Evolutionary conservation across 108 stramenopile genomes (phyloP).

Genomic region (Nitzschia sp.): DNA sequence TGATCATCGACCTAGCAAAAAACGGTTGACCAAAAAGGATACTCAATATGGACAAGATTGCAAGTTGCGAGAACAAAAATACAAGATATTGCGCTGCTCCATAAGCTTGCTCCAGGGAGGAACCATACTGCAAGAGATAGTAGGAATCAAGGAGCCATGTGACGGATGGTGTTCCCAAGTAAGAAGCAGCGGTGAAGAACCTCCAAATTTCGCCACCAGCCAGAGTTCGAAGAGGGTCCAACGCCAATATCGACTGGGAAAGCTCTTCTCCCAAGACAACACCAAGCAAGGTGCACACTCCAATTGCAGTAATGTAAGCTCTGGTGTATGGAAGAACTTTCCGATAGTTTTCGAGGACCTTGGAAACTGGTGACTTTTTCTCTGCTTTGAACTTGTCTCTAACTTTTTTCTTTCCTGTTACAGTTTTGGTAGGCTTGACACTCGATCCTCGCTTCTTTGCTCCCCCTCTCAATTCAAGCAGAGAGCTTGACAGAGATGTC

Average conservation of each 20-base stretch:
- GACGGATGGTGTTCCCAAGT: conserved; percentile 84
- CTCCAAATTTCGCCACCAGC: conserved; percentile 85
- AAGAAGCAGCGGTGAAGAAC: conserved; percentile 79
- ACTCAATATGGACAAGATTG: conserved; percentile 52
- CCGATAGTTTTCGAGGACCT: conserved; percentile 62
- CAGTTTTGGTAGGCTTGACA: conserved; percentile 24
- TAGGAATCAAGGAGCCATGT: conserved; percentile 84
- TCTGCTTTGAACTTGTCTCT: conserved; percentile 19
- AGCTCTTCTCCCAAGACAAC: conserved; percentile 80
- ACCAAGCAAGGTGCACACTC: conserved; percentile 63
- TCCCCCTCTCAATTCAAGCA: conserved; percentile 31
- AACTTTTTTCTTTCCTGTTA: conserved; percentile 43
- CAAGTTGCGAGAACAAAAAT: conserved; percentile 70
- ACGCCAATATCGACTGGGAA: conserved; percentile 71
- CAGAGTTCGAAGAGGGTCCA: conserved; percentile 75
- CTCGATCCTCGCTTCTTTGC: conserved; percentile 29
- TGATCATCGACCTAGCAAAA: conserved; percentile 76
- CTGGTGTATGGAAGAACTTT: conserved; percentile 77
- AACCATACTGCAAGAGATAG: conserved; percentile 84
- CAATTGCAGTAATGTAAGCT: conserved; percentile 78
- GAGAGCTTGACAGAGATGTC: no score
- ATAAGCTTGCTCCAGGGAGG: conserved; percentile 78
- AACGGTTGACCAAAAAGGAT: conserved; percentile 76
- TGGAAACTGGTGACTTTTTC: conserved; percentile 1
- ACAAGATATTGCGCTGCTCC: conserved; percentile 76